Evolutionary conservation across 371 early-diverging fungal species (phyloP).

Genomic region (Circinella umbellata): DNA sequence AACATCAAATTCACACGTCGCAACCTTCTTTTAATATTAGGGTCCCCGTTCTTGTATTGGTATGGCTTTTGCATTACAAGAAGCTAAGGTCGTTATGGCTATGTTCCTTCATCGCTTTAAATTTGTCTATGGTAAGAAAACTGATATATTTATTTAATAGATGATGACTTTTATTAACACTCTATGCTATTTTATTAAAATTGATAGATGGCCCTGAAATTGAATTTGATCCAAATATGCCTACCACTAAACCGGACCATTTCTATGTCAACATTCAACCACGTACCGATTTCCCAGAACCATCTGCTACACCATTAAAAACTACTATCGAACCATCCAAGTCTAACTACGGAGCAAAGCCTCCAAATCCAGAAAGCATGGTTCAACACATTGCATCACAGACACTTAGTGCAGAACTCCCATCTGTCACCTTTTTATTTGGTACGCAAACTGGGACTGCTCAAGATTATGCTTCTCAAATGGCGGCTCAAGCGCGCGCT

Average conservation of each 20-base stretch:
- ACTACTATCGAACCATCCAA: neutral
- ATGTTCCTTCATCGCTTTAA: slow-evolving; percentile 50
- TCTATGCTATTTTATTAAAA: neutral
- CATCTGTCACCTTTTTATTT: slow-evolving; percentile 53
- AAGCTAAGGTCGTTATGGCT: slow-evolving; percentile 61
- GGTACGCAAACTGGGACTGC: slow-evolving; percentile 64
- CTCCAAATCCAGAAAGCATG: slow-evolving; percentile 9
- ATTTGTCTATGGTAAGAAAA: slow-evolving; percentile 34
- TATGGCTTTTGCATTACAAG: slow-evolving; percentile 62
- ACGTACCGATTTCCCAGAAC: slow-evolving; percentile 47
- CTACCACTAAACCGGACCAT: slow-evolving; percentile 47
- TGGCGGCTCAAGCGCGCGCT: slow-evolving; percentile 43
- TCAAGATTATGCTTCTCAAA: slow-evolving; percentile 54
- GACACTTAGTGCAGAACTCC: slow-evolving; percentile 19
- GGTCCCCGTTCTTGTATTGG: slow-evolving; percentile 55
- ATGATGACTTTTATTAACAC: no score
- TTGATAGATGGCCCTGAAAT: slow-evolving; percentile 41
- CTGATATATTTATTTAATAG: neutral
- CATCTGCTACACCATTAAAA: slow-evolving; percentile 15
- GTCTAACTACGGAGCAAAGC: neutral
- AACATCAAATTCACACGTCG: no score
- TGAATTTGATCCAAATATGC: slow-evolving; percentile 33
- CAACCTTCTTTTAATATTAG: no score
- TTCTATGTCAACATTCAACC: slow-evolving; percentile 41
- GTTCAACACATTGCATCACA: slow-evolving; percentile 10